Evolutionary conservation across 2,329 filamentous ascomycete species (phyloP).

Genomic region (Claviceps sp.): DNA sequence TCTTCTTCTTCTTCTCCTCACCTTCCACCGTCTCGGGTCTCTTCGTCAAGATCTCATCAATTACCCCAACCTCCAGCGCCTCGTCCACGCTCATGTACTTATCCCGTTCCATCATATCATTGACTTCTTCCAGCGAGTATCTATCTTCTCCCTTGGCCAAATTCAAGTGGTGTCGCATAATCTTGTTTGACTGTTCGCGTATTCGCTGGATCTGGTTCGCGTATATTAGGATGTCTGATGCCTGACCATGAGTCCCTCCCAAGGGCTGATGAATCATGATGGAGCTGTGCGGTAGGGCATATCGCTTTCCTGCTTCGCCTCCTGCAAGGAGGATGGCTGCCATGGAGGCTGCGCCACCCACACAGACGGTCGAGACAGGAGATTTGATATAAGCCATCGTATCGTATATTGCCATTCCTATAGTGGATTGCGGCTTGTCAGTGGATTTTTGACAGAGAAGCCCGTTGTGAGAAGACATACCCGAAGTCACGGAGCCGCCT

Average conservation of each 20-base stretch:
- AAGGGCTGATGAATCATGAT: slow-evolving; percentile 97
- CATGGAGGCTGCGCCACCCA: slow-evolving; percentile 93
- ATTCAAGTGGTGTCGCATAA: slow-evolving; percentile 79
- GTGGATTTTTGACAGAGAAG: background rate
- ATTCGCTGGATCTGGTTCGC: slow-evolving; percentile 91
- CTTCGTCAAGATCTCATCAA: slow-evolving; percentile 74
- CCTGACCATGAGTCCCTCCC: slow-evolving; percentile 54
- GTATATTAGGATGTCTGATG: slow-evolving; percentile 84
- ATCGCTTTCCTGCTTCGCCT: slow-evolving; percentile 72
- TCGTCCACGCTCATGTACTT: slow-evolving; percentile 86
- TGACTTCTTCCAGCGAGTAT: slow-evolving; percentile 69
- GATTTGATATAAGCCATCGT: slow-evolving; percentile 96
- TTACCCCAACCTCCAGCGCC: slow-evolving; percentile 77
- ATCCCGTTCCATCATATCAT: slow-evolving; percentile 92
- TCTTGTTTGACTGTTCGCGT: slow-evolving; percentile 73
- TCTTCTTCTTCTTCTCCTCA: slow-evolving; percentile 9
- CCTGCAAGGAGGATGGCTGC: slow-evolving; percentile 78
- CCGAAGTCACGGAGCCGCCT: slow-evolving; percentile 73
- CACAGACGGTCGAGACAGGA: slow-evolving; percentile 86
- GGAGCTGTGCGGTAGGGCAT: slow-evolving; percentile 79
- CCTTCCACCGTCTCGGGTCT: slow-evolving; percentile 32
- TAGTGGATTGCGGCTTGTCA: slow-evolving; percentile 1
- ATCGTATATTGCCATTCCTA: slow-evolving; percentile 81
- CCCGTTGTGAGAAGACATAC: slow-evolving; percentile 18
- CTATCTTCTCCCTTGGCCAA: slow-evolving; percentile 61